Evolutionary conservation across 23 red algal genomes (phyloP).

Genomic region (Gracilariopsis chorda): DNA sequence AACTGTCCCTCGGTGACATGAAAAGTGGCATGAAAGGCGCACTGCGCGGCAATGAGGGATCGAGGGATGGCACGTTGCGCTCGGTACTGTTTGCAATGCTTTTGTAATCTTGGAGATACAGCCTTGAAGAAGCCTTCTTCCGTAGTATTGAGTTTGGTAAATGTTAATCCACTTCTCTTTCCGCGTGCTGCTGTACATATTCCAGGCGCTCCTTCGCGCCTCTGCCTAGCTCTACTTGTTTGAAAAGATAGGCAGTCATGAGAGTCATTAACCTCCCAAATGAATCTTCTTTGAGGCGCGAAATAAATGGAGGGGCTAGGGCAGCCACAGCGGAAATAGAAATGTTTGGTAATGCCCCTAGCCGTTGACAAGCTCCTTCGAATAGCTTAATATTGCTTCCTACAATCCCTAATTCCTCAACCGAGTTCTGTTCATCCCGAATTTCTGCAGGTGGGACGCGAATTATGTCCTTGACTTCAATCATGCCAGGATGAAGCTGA

Average conservation of each 20-base stretch:
- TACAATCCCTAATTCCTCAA: neutral
- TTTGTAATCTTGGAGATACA: slow-evolving; percentile 10
- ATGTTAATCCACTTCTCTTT: neutral
- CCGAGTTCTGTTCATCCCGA: neutral
- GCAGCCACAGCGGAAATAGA: slow-evolving; percentile 38
- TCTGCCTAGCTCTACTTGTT: neutral
- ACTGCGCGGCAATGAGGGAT: slow-evolving; percentile 5
- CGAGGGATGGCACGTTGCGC: slow-evolving; percentile 3
- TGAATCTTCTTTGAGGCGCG: slow-evolving; percentile 16
- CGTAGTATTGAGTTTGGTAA: slow-evolving; percentile 45
- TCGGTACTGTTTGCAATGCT: slow-evolving; percentile 28
- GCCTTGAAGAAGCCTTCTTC: slow-evolving; percentile 13
- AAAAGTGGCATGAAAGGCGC: slow-evolving; percentile 42
- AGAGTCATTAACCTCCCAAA: slow-evolving; percentile 40
- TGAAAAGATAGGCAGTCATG: slow-evolving; percentile 38
- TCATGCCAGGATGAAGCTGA: slow-evolving; percentile 22
- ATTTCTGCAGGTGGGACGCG: slow-evolving; percentile 13
- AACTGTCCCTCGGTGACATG: slow-evolving; percentile 41
- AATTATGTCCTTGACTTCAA: neutral
- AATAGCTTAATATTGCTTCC: slow-evolving; percentile 45
- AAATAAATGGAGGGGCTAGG: neutral
- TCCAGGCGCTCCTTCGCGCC: neutral
- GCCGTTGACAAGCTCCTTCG: neutral
- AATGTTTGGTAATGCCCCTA: slow-evolving; percentile 29
- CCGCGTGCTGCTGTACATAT: neutral